Percentiles rank a stretch among this genome's conserved stretches.
Conservation (phyloP, 352 stramenopile species). For the Phytophthora macrochlamydospora region DNA sequence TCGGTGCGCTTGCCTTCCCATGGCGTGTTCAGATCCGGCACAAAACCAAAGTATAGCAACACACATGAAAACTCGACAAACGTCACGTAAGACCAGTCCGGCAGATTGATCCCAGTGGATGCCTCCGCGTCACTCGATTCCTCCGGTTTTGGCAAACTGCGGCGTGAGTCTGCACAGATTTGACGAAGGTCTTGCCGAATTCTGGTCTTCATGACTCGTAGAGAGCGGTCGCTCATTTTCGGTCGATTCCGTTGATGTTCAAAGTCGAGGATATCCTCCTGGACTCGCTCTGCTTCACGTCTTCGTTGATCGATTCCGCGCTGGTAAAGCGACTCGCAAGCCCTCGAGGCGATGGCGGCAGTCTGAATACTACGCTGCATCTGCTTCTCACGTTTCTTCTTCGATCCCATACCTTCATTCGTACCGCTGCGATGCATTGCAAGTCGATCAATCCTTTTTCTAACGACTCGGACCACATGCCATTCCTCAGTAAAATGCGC, state of each 20-base stretch:
- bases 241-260: constrained; percentile 27
- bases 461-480: constrained; percentile 50
- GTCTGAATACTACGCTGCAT: constrained; percentile 21
- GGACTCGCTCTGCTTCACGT: constrained; percentile 31
- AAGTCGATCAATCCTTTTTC: constrained; percentile 41
- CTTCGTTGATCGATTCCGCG: constrained; percentile 44
- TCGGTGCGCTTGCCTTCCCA: constrained; percentile 21
- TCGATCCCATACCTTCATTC: not conserved
- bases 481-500: constrained; percentile 58
- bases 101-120: no score
- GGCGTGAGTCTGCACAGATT: constrained; percentile 33
- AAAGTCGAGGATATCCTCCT: constrained; percentile 22
- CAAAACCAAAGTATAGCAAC: constrained; percentile 63
- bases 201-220: constrained; percentile 43
- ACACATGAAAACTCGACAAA: constrained; percentile 68
- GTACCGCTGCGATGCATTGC: constrained; percentile 10
- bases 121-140: no score
- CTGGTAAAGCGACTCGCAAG: constrained; percentile 62
- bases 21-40: constrained; percentile 40
- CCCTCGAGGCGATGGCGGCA: constrained; percentile 24
- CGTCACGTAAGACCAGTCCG: constrained; percentile 11
- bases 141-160: constrained; percentile 2
- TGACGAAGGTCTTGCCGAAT: constrained; percentile 42
- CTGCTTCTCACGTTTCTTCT: constrained; percentile 20
- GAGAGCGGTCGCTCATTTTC: constrained; percentile 42